Evolutionary conservation across 1,284 basidiomycete species (phyloP).

Genomic region (Papiliotrema laurentii): DNA sequence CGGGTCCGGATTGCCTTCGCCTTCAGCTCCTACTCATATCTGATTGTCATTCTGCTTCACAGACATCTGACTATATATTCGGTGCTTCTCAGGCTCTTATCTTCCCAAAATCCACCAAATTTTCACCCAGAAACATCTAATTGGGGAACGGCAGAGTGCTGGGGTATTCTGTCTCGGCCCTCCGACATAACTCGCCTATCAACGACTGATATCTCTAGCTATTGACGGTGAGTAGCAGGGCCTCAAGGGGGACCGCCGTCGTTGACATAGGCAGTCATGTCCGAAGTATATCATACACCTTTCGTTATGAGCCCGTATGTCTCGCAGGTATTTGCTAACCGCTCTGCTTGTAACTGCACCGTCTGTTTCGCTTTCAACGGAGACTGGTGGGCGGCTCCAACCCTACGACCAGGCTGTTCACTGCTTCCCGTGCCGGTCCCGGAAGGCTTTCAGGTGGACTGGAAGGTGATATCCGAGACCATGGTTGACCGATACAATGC

Average conservation of each 20-base stretch:
- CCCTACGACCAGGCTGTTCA: neutral
- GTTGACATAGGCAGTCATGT: neutral
- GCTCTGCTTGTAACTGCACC: neutral
- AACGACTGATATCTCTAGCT: neutral
- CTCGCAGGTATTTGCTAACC: neutral
- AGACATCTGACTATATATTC: neutral
- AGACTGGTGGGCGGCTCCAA: neutral
- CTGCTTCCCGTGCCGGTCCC: neutral
- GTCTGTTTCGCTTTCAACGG: neutral
- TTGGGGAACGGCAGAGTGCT: neutral
- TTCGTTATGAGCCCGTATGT: neutral
- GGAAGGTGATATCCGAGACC: neutral
- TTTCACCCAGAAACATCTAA: neutral
- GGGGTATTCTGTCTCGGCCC: neutral
- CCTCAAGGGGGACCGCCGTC: neutral
- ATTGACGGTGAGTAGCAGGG: neutral
- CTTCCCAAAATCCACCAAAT: neutral
- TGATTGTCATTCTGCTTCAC: neutral
- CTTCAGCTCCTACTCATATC: neutral
- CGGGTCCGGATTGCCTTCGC: neutral
- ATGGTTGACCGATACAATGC: neutral
- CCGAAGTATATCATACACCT: neutral
- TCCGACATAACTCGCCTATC: neutral
- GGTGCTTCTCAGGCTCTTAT: neutral
- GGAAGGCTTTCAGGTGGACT: neutral